A percentile compares a stretch with the other conserved stretches of the same genome.
Conservation (phyloP, 78 protist genomes). For the Tieghemostelium lacteum region DNA sequence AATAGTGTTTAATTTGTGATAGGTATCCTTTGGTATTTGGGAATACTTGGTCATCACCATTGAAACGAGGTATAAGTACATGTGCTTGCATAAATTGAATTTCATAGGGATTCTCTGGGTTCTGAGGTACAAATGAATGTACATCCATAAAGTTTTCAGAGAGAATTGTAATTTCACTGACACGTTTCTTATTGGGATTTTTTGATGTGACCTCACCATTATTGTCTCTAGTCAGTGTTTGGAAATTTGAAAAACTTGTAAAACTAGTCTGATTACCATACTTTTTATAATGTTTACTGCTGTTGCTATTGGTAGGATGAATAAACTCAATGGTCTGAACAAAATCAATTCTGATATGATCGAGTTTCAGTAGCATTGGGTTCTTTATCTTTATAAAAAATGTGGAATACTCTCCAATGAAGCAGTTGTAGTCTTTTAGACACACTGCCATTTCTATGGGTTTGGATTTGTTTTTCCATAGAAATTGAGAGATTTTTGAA, state of each 20-base stretch:
- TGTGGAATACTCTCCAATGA: slow-evolving; percentile 29
- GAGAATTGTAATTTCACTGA: no score
- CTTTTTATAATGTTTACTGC: no score
- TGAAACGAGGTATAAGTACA: slow-evolving; percentile 17
- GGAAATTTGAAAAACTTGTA: no score
- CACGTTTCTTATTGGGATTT: no score
- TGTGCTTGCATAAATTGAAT: slow-evolving; percentile 2
- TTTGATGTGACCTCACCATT: no score
- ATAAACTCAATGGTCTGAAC: slow-evolving; percentile 61
- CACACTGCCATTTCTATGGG: slow-evolving; percentile 73
- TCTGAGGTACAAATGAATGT: no score
- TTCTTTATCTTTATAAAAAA: slow-evolving; percentile 32
- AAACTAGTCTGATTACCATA: no score
- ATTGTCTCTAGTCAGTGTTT: no score
- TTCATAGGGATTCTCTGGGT: no score
- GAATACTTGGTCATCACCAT: slow-evolving; percentile 63
- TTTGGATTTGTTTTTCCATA: slow-evolving; percentile 43
- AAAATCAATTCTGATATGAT: slow-evolving; percentile 12
- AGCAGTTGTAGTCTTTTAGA: slow-evolving; percentile 31
- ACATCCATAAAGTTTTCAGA: no score
- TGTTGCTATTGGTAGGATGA: no score
- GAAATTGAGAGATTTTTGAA: slow-evolving; percentile 18
- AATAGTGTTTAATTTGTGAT: slow-evolving; percentile 49
- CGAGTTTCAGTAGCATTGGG: slow-evolving; percentile 7
- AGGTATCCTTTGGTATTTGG: slow-evolving; percentile 45